These are phyloP conservation scores for Boeremia exigua DNA, from an alignment of 2,329 filamentous ascomycete species.

Conservation along the genomic window DNA sequence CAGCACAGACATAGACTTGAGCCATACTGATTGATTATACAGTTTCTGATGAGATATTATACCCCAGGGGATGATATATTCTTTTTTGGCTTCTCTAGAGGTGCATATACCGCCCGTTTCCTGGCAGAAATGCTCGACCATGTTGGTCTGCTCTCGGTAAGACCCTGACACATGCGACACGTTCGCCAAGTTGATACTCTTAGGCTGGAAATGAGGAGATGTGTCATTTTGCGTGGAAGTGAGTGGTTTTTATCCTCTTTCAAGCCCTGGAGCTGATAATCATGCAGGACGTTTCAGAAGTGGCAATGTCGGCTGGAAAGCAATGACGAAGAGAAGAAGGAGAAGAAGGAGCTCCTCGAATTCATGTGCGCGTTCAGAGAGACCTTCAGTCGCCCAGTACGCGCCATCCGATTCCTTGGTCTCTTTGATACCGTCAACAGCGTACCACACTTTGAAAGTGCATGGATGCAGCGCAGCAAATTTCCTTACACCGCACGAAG, in stretches of 20 bases:
- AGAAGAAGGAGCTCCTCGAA: constrained; percentile 68
- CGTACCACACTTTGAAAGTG: constrained; percentile 76
- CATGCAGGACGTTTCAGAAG: constrained; percentile 65
- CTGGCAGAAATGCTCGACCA: constrained; percentile 83
- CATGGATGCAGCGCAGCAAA: constrained; percentile 77
- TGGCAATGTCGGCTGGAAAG: constrained; percentile 67
- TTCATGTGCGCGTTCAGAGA: constrained; percentile 83
- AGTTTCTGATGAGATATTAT: constrained; percentile 59
- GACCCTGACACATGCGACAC: neutral
- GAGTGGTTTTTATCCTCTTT: neutral
- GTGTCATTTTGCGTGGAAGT: constrained; percentile 82
- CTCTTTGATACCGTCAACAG: constrained; percentile 85
- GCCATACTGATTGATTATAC: neutral
- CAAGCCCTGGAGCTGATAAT: neutral
- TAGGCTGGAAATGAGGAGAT: constrained; percentile 82
- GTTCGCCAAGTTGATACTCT: neutral
- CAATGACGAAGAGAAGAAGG: constrained; percentile 50
- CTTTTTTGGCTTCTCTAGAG: constrained; percentile 58
- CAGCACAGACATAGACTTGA: neutral
- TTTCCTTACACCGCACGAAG: constrained; percentile 70
- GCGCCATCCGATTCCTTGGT: constrained; percentile 76
- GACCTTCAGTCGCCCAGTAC: constrained; percentile 78
- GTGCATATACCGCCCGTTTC: constrained; percentile 59
- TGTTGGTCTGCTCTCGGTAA: constrained; percentile 72
- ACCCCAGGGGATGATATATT: constrained; percentile 56